Evolutionary conservation across 768 basidiomycete genomes (phyloP).

Genomic region (Suillus placidus): DNA sequence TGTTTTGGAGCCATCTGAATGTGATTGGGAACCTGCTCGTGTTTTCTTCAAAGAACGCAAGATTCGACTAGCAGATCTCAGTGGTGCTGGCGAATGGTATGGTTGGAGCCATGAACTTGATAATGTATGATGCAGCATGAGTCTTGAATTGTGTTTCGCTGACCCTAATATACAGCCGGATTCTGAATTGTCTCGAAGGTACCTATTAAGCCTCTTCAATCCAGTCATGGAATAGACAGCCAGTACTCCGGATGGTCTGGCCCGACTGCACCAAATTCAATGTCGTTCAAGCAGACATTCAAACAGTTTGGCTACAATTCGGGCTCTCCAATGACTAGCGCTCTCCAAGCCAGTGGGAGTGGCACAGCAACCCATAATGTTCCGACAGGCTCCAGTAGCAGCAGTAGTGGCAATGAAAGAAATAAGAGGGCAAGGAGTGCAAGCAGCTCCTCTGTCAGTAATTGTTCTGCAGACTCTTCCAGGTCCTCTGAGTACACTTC

Average conservation of each 20-base stretch:
- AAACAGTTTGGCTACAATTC: slow-evolving; percentile 44
- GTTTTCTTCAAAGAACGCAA: slow-evolving; percentile 69
- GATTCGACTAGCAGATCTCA: slow-evolving; percentile 49
- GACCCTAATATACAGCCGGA: slow-evolving; percentile 16
- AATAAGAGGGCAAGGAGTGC: slow-evolving; percentile 62
- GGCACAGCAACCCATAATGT: slow-evolving; percentile 23
- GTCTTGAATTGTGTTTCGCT: neutral
- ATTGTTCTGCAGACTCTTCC: slow-evolving; percentile 35
- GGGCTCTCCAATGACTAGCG: slow-evolving; percentile 29
- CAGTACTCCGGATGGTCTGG: no score
- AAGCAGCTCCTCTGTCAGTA: slow-evolving; percentile 47
- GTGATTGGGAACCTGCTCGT: slow-evolving; percentile 64
- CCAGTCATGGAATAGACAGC: no score
- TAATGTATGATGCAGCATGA: slow-evolving; percentile 39
- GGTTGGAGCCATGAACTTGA: slow-evolving; percentile 73
- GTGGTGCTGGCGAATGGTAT: slow-evolving; percentile 61
- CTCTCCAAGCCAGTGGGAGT: slow-evolving; percentile 29
- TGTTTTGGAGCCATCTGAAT: slow-evolving; percentile 50
- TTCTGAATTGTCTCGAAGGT: slow-evolving; percentile 20
- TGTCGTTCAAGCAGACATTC: slow-evolving; percentile 64
- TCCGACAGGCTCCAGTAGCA: slow-evolving; percentile 13
- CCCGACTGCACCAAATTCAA: slow-evolving; percentile 41
- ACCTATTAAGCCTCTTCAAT: no score
- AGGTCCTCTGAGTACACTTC: slow-evolving; percentile 40
- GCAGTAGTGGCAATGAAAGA: slow-evolving; percentile 49